A percentile compares a stretch with the other conserved stretches of the same genome.
Conservation (phyloP, 768 basidiomycete species). For the Pisolithus marmoratus region DNA sequence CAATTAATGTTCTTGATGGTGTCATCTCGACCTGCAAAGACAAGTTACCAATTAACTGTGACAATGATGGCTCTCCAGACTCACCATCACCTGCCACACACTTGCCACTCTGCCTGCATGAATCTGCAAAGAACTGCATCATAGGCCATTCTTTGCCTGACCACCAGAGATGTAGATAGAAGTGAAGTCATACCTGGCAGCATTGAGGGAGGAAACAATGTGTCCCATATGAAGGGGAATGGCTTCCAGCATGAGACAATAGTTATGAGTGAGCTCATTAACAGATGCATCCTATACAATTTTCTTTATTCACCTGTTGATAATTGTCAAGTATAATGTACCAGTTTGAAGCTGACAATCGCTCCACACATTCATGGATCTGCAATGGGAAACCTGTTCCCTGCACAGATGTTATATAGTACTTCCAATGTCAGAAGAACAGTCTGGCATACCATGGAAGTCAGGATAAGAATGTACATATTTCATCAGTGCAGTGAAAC, state of each 20-base stretch:
- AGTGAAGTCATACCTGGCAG: conserved; percentile 74
- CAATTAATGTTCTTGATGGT: conserved; percentile 66
- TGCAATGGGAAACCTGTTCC: conserved; percentile 94
- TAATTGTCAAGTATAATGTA: conserved; percentile 24
- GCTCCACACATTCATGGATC: conserved; percentile 94
- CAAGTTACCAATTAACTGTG: background rate
- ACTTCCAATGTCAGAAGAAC: background rate
- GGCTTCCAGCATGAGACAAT: conserved; percentile 86
- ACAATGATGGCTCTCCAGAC: background rate
- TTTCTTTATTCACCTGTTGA: too few species aligned
- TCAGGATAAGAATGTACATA: conserved; percentile 95
- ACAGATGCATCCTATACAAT: conserved; percentile 75
- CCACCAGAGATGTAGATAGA: conserved; percentile 91
- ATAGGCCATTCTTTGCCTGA: conserved; percentile 84
- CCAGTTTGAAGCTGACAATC: conserved; percentile 79
- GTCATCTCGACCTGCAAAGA: conserved; percentile 86
- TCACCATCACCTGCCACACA: conserved; percentile 93
- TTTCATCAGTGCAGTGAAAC: conserved; percentile 79
- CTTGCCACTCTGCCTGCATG: conserved; percentile 86
- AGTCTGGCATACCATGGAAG: conserved; percentile 60
- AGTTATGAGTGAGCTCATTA: conserved; percentile 81
- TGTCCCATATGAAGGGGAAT: conserved; percentile 93
- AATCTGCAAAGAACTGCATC: conserved; percentile 87
- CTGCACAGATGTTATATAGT: conserved; percentile 33
- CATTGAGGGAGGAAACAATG: conserved; percentile 88